Base-by-base conservation (phyloP, 2,329 filamentous ascomycete genomes). In the Xylaria sp. region DNA sequence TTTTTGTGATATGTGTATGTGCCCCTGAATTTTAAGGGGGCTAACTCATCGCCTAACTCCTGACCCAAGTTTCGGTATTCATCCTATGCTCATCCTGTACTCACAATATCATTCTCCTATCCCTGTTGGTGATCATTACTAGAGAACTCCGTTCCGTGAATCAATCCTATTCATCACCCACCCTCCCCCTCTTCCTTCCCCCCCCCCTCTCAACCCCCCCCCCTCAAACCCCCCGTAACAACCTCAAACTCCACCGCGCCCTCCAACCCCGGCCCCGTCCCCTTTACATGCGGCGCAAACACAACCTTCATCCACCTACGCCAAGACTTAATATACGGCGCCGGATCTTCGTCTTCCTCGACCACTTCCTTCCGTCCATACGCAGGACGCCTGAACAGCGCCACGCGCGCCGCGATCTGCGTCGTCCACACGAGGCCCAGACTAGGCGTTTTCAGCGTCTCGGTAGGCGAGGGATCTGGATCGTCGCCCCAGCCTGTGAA, bases 401-500 rank as follows among this genome's bases (percentile, higher is more conserved):
- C 91, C 60, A 97, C 84, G 9, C 93, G 88, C 67, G 87, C 87
- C 1, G 90, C 85, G 53, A 97, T 85, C 76, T 97, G 92, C 35
- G 92, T 93, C 2, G 91, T 87, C 93, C 93, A 97, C 9, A 95
- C 88, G 6, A 96, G 80, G 0, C 93, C 93, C 23, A 97, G 76
- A 5, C 90, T 90, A 0, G 93, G 93, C 0, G 90, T 96, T 75
- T 97, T 97, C 58, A 88, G 75, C 19, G 75, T 58, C 53, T 59
- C 57, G 46, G 57, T 69, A 18, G 76, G 73, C 30, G 74, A 68
- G 13, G 76, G 72, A 30, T 75, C 68, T 10, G 76, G 72, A 35
- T 86, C 80, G 72, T 96, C 90, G 19, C 93, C 92, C 93, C 94
- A 97, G 64, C 94, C 92, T 3, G 92, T 95, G 75, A 97, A 96